Base-by-base conservation (phyloP, 179 eudicot species). In the Patellifolia procumbens region DNA sequence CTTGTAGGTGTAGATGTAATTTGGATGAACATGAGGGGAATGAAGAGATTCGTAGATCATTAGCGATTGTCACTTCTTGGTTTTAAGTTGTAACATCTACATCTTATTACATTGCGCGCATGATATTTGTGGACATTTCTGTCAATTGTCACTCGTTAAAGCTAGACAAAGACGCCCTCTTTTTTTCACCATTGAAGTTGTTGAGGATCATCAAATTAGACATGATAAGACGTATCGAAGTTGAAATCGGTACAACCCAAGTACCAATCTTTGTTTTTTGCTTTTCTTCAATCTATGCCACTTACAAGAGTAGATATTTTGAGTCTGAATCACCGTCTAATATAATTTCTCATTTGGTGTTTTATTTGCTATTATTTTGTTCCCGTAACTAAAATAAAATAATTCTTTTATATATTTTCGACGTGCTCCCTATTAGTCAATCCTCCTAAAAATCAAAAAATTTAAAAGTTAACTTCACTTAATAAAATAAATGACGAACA, bases 211-310 rank as follows among this genome's bases (percentile, higher is more conserved):
- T 68, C 5, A 20, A 26, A 24, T 26, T 31, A 28, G 72, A 68
- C 72, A 68, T 0, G 56, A 68, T 26, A 46, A 68, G 72, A 68
- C 72, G 19, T 45, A 29, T 16, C 22, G 9, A 28, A 28, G 17
- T 68, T 48, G 56, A 46, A 68, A 46, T 68, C 48, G 39, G 72
- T 68, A 68, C 72, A 48, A 48, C n/a, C 72, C 56, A 68, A 68
- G 72, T 68, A 68, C 72, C 20, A 46, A 46, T 17, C 24, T 46
- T 68, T 8, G 11, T 26, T 42, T n/a, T 2, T 22, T 65, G n/a
- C 64, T 65, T 22, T n/a, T 37, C 49, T 65, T n/a, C 7, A 59
- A 39, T 61, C n/a, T 1, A 31, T 61, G 66, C 31, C 39, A 29
- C 16, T 31, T 5, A 16, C 62, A 58, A 24, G 62, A 11, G 34